Percentiles rank a stretch among this genome's conserved stretches.
Conservation (phyloP, 495 filamentous ascomycete species). For the Elasticomyces elasticus region DNA sequence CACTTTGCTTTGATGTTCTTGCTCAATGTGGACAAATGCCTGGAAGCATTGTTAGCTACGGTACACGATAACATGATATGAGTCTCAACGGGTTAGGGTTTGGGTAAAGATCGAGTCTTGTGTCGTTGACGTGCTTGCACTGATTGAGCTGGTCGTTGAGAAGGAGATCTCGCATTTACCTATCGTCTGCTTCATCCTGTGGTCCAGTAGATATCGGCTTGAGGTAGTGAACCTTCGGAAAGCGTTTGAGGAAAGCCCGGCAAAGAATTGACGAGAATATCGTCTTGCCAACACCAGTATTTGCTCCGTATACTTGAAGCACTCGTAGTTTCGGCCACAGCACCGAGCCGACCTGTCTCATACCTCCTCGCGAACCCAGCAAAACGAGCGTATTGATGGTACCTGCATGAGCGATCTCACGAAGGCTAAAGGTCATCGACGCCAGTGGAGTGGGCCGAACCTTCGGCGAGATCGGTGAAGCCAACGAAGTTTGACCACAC, state of each 20-base stretch:
- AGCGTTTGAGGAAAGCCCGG: constrained; percentile 40
- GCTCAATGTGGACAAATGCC: constrained; percentile 49
- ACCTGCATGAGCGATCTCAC: background rate
- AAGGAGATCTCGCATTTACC: constrained; percentile 39
- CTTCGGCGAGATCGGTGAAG: background rate
- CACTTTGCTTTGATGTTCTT: constrained; percentile 45
- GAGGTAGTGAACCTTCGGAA: constrained; percentile 47
- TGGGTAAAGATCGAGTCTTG: background rate
- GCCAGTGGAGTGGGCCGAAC: background rate
- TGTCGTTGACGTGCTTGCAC: background rate
- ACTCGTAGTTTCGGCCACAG: constrained; percentile 55
- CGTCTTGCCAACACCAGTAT: constrained; percentile 74
- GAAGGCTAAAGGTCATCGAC: background rate
- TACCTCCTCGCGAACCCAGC: background rate
- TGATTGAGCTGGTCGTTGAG: background rate
- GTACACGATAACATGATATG: background rate
- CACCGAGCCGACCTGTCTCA: constrained; percentile 28
- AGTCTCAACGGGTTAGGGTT: background rate
- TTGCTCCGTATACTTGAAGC: constrained; percentile 67
- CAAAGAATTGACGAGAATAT: constrained; percentile 61
- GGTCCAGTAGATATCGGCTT: constrained; percentile 72
- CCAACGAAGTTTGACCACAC: background rate
- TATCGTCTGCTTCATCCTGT: constrained; percentile 54
- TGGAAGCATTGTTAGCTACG: constrained; percentile 17
- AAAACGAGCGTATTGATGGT: background rate